Base-by-base conservation (phyloP, 768 basidiomycete species). In the Amanita rimosa region DNA sequence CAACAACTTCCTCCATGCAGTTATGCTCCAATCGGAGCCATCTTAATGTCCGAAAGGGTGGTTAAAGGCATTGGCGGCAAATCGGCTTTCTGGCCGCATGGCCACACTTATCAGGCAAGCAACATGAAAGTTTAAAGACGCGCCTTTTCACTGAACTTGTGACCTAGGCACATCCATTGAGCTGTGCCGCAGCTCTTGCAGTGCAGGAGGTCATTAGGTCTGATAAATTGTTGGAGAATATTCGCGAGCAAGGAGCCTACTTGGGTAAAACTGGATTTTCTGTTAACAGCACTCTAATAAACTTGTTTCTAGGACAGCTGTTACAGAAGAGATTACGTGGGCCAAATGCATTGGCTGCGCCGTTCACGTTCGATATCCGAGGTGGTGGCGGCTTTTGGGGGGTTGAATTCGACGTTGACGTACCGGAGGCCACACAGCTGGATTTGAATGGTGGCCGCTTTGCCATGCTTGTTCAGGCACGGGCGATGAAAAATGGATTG, bases 311-410 rank as follows among this genome's bases (percentile, higher is more conserved):
- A 74, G 74, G 62, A 45, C 59, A 68, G 38, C 71, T 83, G 8
- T 71, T 92, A 29, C 59, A 66, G 36, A 66, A 73, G 52, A 72
- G 76, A 22, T 67, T 92, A 29, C 66, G 67, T 46, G 68, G 72
- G 0, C 75, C 78, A 6, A 76, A 74, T 55, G 67, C 77, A n/a
- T 57, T 68, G 38, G 75, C 82, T 31, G 75, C 77, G 22, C 83
- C 81, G 0, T 83, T 75, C 60, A 74, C 76, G 3, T 87, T 83
- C 57, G 88, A 91, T 60, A 77, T 91, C 51, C 82, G 92, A 24
- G 91, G 92, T 8, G 78, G 79, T 16, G 92, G 91, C 29, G 74
- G 80, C 24, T 89, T 92, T 67, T 91, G 85, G 84, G 83, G 71
- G 19, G 66, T 93, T 47, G 90, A 93, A 60, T 91, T 89, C 53